These are phyloP conservation scores for Jasminum sambac DNA, from an alignment of 257 asterid genomes.

Conservation along the genomic window DNA sequence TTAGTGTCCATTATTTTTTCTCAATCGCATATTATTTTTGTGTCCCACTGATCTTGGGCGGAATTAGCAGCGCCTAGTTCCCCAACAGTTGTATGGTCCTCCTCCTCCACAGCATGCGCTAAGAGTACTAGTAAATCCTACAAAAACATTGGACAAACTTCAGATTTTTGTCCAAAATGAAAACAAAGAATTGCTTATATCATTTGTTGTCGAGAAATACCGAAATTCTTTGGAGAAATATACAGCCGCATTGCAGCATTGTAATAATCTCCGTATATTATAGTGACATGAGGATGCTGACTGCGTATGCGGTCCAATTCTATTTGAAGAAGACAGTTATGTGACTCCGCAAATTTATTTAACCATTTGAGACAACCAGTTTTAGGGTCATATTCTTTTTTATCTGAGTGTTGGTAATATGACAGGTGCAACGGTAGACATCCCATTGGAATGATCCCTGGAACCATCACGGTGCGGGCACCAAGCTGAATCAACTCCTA, in stretches of 20 bases:
- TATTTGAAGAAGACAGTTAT: constrained; percentile 39
- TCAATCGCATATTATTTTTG: no score
- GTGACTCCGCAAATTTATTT: constrained; percentile 36
- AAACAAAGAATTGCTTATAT: neutral
- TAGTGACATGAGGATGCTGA: constrained; percentile 40
- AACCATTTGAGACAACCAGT: constrained; percentile 59
- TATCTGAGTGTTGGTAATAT: constrained; percentile 12
- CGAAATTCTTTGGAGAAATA: constrained; percentile 25
- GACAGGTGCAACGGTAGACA: constrained; percentile 39
- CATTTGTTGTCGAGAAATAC: neutral
- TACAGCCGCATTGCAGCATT: constrained; percentile 40
- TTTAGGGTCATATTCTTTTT: constrained; percentile 35
- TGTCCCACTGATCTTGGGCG: no score
- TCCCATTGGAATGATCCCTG: constrained; percentile 54
- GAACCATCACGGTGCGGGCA: constrained; percentile 46
- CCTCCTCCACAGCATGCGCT: constrained; percentile 55
- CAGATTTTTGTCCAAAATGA: neutral
- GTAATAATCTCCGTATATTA: constrained; percentile 54
- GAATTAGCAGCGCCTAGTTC: no score
- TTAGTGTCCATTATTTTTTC: no score
- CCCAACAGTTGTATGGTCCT: constrained; percentile 50
- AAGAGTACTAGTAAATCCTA: constrained; percentile 43
- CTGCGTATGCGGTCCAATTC: constrained; percentile 33
- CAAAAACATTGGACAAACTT: neutral
- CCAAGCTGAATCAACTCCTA: constrained; percentile 55